Evolutionary conservation across 1,284 basidiomycete species (phyloP), one percentile per base, ranked within the genome.

Genomic region (Ganoderma sinense): DNA sequence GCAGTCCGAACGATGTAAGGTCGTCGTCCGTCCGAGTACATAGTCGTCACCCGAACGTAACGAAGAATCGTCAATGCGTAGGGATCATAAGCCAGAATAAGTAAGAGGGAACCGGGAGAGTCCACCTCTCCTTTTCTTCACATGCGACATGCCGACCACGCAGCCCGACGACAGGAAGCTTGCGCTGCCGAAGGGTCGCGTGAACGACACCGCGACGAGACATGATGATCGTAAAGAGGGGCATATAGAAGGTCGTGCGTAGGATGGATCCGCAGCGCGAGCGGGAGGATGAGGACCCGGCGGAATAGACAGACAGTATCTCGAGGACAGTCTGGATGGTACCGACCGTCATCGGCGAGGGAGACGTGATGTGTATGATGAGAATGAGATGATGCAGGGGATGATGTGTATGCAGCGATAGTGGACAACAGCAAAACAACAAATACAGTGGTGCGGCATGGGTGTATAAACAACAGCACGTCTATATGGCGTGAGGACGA

Each of bases 351-450:
- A 68, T 63, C 66, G 65, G 60, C 41, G 51, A 62, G 14, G 62
- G 68, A 60, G 45, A n/a, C n/a, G 33, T 66, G 39, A 48, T 23
- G 4, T 18, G 33, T 66, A 59, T 65, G 65, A 70, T 70, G 71
- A 67, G 56, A 67, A 62, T 68, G 64, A 45, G 63, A 62, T 66
- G 66, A 67, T 66, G 69, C 40, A 39, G 64, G 68, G 48, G 26
- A 20, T 53, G 63, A 59, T 69, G 68, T 56, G 53, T 29, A 56
- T 56, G 53, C 53, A 33, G 29, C 55, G 43, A 45, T 36, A 41
- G 67, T 68, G 41, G 66, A 70, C 63, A 67, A 70, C 67, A 73
- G 66, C 48, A 74, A 58, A 68, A 65, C 69, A 69, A 36, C 62
- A 63, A 67, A 70, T 70, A 66, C 33, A 63, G 61, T 43, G 69